Evolutionary conservation across 257 asterid species (phyloP), one percentile per base, ranked within the genome.

Genomic region (Cordia subcordata): DNA sequence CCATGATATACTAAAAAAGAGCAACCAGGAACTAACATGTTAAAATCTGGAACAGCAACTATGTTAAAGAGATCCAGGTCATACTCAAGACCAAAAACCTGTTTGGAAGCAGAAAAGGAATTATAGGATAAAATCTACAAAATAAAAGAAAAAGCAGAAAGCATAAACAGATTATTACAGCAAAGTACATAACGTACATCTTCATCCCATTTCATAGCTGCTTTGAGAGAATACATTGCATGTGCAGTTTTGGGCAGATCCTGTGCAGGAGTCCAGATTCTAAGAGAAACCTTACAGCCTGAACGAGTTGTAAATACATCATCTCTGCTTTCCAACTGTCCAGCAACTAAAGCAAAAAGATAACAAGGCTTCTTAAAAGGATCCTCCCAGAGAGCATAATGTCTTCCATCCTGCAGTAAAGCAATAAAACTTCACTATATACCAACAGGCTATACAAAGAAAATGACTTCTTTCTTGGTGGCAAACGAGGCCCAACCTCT

Each of bases 171-270:
- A 42, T 42, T 42, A 42, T 8, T 14, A 8, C 47, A 42, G 8
- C 12, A 52, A 69, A 70, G 52, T 38, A 38, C 23, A 64, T 49
- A 67, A 52, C 77, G 70, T 73, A 92, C 99, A 65, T 92, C 99
- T 76, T 93, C 99, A 67, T 93, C 99, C 99, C 99, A 89, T 72
- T 93, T 86, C 97, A 93, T 92, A 18, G 99, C 88, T 56, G 96
- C 95, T 83, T 88, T 93, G 55, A 93, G 75, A 53, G 99, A 88
- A 82, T 89, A 82, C 99, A 93, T 88, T 39, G 99, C 97, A 74
- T 93, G 97, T 37, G 68, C 88, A 1, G 99, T 88, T 82, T 88
- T 92, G 35, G 97, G 90, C 45, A 92, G 72, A 85, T 88, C 97
- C 73, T 84, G 80, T 21, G 83, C 84, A 13, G 99, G 96, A 62